Conservation (phyloP, 768 basidiomycete species). For the Termitomyces heimii region DNA sequence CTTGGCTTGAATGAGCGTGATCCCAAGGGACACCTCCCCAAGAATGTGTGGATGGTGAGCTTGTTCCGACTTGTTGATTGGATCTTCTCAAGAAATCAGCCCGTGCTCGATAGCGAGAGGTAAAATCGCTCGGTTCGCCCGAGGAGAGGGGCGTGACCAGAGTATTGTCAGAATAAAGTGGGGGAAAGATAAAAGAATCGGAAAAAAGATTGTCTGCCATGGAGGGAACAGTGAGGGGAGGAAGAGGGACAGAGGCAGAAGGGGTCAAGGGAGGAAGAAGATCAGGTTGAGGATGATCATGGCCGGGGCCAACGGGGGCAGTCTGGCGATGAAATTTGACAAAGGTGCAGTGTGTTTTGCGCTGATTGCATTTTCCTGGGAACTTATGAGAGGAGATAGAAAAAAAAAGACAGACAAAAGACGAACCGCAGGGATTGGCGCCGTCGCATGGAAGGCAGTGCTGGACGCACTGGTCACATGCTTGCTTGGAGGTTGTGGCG, state of each 20-base stretch:
- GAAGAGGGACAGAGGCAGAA: constrained; percentile 18
- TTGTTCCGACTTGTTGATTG: constrained; percentile 2
- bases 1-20: constrained; percentile 32
- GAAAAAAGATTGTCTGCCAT: constrained; percentile 14
- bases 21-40: constrained; percentile 16
- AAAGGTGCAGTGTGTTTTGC: constrained; percentile 71
- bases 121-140: constrained; percentile 29
- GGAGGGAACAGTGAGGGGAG: constrained; percentile 20
- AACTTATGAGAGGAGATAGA: not conserved
- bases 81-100: constrained; percentile 33
- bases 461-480: constrained; percentile 82
- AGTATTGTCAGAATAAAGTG: constrained; percentile 13
- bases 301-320: constrained; percentile 71
- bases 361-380: constrained; percentile 67
- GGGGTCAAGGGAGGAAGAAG: constrained; percentile 30
- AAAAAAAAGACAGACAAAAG: not conserved
- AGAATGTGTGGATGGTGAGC: not conserved
- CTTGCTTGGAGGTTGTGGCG: constrained; percentile 76
- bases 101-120: constrained; percentile 41
- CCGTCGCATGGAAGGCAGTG: constrained; percentile 74
- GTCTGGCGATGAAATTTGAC: constrained; percentile 83
- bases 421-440: constrained; percentile 71
- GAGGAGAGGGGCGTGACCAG: constrained; percentile 5
- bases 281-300: constrained; percentile 24
- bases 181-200: constrained; percentile 14